These are phyloP conservation scores for Salvia rosmarinus DNA, from an alignment of 257 asterid species.

Conservation along the genomic window DNA sequence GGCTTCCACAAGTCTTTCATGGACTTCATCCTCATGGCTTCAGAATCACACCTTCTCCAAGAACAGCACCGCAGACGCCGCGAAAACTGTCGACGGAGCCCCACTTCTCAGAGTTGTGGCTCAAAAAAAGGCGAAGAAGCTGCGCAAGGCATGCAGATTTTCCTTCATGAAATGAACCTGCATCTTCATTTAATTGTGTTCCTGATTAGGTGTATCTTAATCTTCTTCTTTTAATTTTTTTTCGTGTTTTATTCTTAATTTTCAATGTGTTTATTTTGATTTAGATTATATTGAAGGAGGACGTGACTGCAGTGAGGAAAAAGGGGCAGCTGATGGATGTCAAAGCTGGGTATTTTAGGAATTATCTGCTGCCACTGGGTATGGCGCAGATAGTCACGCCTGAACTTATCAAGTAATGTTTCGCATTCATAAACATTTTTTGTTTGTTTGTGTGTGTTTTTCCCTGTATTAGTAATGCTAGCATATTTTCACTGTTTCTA, in stretches of 20 bases:
- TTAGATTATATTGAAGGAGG: conserved; percentile 90
- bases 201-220: background rate
- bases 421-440: background rate
- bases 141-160: conserved; percentile 58
- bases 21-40: conserved; percentile 73
- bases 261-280: conserved; percentile 1
- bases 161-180: background rate
- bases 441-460: background rate
- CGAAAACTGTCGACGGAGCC: conserved; percentile 38
- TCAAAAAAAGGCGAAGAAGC: conserved; percentile 77
- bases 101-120: conserved; percentile 58
- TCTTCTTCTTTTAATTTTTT: background rate
- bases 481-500: background rate
- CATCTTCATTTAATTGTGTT: conserved; percentile 18
- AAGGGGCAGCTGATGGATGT: conserved; percentile 86
- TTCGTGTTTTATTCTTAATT: background rate
- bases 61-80: conserved; percentile 37
- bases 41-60: conserved; percentile 50
- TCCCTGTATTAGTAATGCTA: background rate
- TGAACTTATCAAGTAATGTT: conserved; percentile 62
- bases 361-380: conserved; percentile 75
- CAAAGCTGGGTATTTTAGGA: conserved; percentile 87
- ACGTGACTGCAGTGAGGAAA: conserved; percentile 75
- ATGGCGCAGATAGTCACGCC: conserved; percentile 84
- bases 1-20: conserved; percentile 69